Conservation (phyloP, 1,284 basidiomycete genomes). For the Ganoderma sp. region DNA sequence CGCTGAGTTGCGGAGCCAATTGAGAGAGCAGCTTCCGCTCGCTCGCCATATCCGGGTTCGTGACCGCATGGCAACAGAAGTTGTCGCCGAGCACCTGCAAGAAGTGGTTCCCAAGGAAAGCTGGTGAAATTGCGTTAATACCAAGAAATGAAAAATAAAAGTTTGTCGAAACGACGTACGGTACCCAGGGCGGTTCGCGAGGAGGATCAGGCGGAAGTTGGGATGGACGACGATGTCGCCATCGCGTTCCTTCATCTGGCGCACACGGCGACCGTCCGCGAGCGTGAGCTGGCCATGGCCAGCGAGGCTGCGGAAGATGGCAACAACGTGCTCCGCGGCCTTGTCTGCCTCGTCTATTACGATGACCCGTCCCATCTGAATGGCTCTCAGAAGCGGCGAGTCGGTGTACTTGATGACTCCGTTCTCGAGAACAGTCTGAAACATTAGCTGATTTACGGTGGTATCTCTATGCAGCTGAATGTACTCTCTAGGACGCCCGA, state of each 20-base stretch:
- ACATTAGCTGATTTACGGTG: constrained; percentile 73
- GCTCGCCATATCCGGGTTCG: constrained; percentile 67
- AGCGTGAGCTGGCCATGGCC: constrained; percentile 67
- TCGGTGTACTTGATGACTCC: constrained; percentile 65
- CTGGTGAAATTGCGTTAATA: constrained; percentile 41
- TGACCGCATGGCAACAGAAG: constrained; percentile 68
- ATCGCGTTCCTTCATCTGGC: constrained; percentile 51
- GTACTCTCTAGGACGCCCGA: constrained; percentile 68
- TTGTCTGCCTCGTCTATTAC: constrained; percentile 75
- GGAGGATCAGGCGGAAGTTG: constrained; percentile 64
- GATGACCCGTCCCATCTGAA: constrained; percentile 62
- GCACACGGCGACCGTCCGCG: constrained; percentile 63
- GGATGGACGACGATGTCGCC: constrained; percentile 65
- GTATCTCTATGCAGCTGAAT: constrained; percentile 72
- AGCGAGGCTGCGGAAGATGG: constrained; percentile 69
- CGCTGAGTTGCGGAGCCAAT: constrained; percentile 62
- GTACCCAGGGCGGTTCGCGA: constrained; percentile 75
- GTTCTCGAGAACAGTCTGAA: constrained; percentile 61
- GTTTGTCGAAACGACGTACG: constrained; percentile 51
- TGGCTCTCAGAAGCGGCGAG: constrained; percentile 68
- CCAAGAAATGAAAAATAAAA: neutral
- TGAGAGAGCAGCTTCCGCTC: constrained; percentile 63
- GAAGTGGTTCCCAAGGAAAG: constrained; percentile 75
- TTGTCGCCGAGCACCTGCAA: constrained; percentile 72
- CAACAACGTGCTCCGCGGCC: constrained; percentile 72